phyloP scores from a whole-genome alignment of 1,284 basidiomycete species.

The Rhodotorula sp. region DNA sequence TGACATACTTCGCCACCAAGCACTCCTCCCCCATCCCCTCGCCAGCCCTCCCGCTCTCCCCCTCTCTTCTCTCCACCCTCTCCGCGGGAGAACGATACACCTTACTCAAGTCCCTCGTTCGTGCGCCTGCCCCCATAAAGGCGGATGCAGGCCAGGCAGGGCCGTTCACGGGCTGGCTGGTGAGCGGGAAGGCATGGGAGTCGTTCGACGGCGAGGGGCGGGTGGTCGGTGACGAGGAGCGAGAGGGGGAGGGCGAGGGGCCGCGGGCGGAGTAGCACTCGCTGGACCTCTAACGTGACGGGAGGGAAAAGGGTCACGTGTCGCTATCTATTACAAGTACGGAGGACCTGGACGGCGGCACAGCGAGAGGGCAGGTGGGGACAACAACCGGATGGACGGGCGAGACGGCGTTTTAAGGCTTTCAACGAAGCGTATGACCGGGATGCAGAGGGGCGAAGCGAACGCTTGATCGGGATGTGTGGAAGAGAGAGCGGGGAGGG shows the following conservation, averaged over 20 bases:
- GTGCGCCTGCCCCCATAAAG: neutral
- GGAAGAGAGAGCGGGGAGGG: neutral
- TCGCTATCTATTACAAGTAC: no score
- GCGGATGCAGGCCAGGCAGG: no score
- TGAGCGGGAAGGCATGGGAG: slow-evolving; percentile 60
- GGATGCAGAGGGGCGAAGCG: no score
- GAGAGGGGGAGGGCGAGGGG: neutral
- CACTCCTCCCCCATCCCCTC: slow-evolving; percentile 42
- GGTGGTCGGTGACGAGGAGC: neutral
- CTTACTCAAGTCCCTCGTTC: neutral
- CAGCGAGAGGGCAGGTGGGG: no score
- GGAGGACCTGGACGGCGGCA: no score
- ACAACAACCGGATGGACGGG: no score
- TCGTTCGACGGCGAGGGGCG: slow-evolving; percentile 53
- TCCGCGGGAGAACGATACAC: neutral
- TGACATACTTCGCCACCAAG: slow-evolving; percentile 55
- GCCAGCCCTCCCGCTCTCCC: neutral
- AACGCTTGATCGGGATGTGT: neutral
- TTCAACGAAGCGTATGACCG: no score
- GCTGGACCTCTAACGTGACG: no score
- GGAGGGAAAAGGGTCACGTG: no score
- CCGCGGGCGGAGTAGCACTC: neutral
- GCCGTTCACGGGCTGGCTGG: slow-evolving; percentile 66
- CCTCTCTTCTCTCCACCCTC: neutral
- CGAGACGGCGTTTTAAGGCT: no score